Evolutionary conservation across 2,329 filamentous ascomycete genomes (phyloP).

Genomic region (Diaporthe aspalathi): DNA sequence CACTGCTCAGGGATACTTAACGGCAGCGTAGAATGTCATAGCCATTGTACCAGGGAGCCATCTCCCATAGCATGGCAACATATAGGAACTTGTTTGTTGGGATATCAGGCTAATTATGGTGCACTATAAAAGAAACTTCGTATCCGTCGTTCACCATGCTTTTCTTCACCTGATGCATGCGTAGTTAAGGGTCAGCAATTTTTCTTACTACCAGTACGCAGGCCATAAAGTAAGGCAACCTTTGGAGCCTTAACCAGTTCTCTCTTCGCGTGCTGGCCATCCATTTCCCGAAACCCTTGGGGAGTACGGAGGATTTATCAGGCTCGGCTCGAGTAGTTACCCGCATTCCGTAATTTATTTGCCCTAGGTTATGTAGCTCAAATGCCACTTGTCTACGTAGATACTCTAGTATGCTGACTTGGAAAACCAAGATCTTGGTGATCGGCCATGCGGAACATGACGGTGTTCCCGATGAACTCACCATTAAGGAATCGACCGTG

Average conservation of each 20-base stretch:
- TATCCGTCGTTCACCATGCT: neutral
- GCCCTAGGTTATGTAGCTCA: too few relatives aligned
- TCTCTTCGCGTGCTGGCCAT: neutral
- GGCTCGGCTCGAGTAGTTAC: neutral
- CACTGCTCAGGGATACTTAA: neutral
- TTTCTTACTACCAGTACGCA: neutral
- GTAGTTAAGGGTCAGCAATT: neutral
- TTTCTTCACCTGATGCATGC: neutral
- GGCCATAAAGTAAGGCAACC: neutral
- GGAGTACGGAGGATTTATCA: neutral
- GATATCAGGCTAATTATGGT: neutral
- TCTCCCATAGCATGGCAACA: neutral
- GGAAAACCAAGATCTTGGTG: too few relatives aligned
- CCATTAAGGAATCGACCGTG: too few relatives aligned
- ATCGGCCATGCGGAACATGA: too few relatives aligned
- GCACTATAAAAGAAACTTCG: neutral
- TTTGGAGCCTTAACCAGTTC: neutral
- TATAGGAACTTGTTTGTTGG: neutral
- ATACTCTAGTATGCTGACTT: too few relatives aligned
- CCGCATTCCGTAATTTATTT: too few relatives aligned
- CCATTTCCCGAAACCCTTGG: neutral
- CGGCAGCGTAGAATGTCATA: neutral
- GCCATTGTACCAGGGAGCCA: neutral
- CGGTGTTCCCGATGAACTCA: too few relatives aligned
- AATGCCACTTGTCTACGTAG: too few relatives aligned